Evolutionary conservation across 1,284 basidiomycete species (phyloP), one percentile per base, ranked within the genome.

Genomic region (Rhodotorula mucilaginosa): DNA sequence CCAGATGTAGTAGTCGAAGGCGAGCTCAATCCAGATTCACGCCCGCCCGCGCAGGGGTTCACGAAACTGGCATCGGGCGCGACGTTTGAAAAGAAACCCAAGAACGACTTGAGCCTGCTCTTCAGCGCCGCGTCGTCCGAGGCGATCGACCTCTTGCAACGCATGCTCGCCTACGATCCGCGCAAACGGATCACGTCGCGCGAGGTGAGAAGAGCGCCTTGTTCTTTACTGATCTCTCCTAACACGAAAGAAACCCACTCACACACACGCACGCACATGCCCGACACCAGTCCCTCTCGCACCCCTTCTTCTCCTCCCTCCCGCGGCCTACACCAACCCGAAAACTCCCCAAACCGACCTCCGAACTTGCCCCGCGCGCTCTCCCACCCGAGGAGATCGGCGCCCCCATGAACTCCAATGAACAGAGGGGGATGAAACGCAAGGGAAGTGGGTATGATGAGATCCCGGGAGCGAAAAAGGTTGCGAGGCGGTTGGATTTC

Each of bases 51-150:
- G 2, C 77, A 95, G 93, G 92, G 92, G 19, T 90, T 96, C 81
- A 90, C 88, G 2, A 89, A 89, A 80, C 84, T 97, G n/a, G 92
- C 93, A 1, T 90, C 95, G 81, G 96, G 93, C 80, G 85, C 93
- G 12, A 86, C 89, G 13, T 88, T 92, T 29, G 90, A 90, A 66
- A 89, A 90, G 78, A 90, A 75, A 56, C 78, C 91, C 0, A 91
- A 89, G 78, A 87, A 89, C 60, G 90, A 90, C 19, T 84, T 97
- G 48, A 88, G 90, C 49, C 88, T 90, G 77, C 86, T 97, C 52
- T 96, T 99, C 82, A 91, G 92, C 0, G 95, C 95, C 2, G 92
- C 95, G 1, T 92, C 88, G 58, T 86, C 88, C 8, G 93, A 97
- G 75, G 89, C 93, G 0, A 84, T 98, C 52, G 94, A 93, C 76